Conservation (phyloP, 2,329 filamentous ascomycete species). For the Talaromyces marneffei region DNA sequence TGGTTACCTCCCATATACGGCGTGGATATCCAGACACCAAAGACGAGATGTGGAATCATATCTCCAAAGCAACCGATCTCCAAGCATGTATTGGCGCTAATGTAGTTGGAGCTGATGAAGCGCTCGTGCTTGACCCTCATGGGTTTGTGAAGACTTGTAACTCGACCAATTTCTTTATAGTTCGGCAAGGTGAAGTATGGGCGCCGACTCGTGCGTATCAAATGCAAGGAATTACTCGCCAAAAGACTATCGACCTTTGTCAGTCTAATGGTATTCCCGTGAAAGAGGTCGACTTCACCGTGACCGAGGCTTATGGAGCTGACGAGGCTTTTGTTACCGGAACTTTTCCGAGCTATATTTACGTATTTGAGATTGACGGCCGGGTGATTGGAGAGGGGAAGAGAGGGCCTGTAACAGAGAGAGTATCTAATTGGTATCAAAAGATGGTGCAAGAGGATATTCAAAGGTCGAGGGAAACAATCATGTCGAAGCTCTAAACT, state of each 20-base stretch:
- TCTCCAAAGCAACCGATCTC: background rate
- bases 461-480: background rate
- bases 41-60: constrained; percentile 1
- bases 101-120: background rate
- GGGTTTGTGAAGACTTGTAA: background rate
- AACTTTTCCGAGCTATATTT: background rate
- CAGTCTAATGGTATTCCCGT: background rate
- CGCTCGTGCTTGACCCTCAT: background rate
- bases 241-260: background rate
- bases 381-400: background rate
- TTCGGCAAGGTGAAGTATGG: background rate
- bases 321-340: background rate
- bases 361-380: background rate
- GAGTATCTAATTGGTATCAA: background rate
- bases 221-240: background rate
- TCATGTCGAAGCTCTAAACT: background rate
- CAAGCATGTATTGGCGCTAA: background rate
- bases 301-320: background rate
- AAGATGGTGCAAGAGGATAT: background rate
- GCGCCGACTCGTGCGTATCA: background rate
- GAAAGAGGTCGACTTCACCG: background rate
- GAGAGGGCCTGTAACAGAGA: background rate
- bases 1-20: background rate
- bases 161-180: background rate
- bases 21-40: background rate